Evolutionary conservation across 129 eudicot species (phyloP).

Genomic region (Artemisia annua): DNA sequence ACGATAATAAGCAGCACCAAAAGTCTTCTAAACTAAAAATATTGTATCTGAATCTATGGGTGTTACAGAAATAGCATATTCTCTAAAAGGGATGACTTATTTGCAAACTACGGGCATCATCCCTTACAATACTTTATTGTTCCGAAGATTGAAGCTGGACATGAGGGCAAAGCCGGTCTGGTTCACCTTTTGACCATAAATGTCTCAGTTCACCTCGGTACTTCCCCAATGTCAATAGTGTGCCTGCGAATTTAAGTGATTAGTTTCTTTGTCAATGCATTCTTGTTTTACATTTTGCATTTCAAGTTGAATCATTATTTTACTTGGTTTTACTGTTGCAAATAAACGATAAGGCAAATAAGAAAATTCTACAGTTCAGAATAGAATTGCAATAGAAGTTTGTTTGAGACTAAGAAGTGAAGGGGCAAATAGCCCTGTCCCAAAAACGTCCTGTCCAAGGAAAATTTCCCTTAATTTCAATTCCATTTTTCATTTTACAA

Average conservation of each 20-base stretch:
- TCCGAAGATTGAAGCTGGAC: slow-evolving; percentile 57
- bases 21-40: slow-evolving; percentile 32
- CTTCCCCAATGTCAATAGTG: slow-evolving; percentile 65
- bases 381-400: too few species aligned
- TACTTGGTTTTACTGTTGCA: background rate
- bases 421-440: too few species aligned
- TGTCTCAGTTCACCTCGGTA: slow-evolving; percentile 77
- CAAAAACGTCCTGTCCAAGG: too few species aligned
- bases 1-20: slow-evolving; percentile 7
- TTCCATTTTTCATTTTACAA: too few species aligned
- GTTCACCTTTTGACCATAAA: slow-evolving; percentile 83
- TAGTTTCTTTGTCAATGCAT: slow-evolving; percentile 6
- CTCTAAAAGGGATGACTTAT: slow-evolving; percentile 38
- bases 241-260: slow-evolving; percentile 48
- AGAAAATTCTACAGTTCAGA: too few species aligned
- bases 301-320: background rate
- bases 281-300: background rate
- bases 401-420: too few species aligned
- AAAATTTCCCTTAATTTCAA: too few species aligned
- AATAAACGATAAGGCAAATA: background rate
- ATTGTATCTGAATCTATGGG: slow-evolving; percentile 21
- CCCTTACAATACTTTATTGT: slow-evolving; percentile 33
- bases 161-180: slow-evolving; percentile 87
- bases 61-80: slow-evolving; percentile 26
- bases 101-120: slow-evolving; percentile 14